Evolutionary conservation across 306 rosid genomes (phyloP), one percentile per base, ranked within the genome.

Genomic region (Prunus padus): DNA sequence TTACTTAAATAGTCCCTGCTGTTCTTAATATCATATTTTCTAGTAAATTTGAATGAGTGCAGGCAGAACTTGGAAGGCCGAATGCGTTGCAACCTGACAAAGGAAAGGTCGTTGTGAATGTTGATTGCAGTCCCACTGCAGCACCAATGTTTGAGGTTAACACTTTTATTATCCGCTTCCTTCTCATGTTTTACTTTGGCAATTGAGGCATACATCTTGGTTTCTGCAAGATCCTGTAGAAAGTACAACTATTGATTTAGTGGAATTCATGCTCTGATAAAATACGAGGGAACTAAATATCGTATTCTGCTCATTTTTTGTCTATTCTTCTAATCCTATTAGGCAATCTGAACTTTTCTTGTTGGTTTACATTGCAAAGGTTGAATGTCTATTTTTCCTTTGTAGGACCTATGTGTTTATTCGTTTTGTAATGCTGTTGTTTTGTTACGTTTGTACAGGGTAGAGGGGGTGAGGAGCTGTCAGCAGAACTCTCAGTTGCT

Each of bases 51-150:
- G 44, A 60, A 45, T 75, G 76, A 85, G 62, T 84, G 83, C 87
- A 91, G 98, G 98, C 93, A 67, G 97, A 91, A 86, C 94, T 94
- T 80, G 97, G 98, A 82, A 92, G 78, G 83, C 98, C 97, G 2
- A 86, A 79, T 81, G 45, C 73, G 2, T 14, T 80, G 79, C 96
- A 88, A 59, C 93, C 97, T 37, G 82, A 87, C 82, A 90, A 87
- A 84, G 97, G 97, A 75, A 92, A 84, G 80, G 93, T 92, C 73
- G 69, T 16, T 45, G 45, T 59, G 25, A 42, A 59, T 44, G 67
- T 57, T 8, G 76, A 72, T 44, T 72, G 68, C 68, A 63, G 68
- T 72, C 76, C 76, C 11, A 72, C 67, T 3, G 76, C 67, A 5
- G 45, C 67, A 42, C 76, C 76, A 42, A 57, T 59, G 55, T 72